Percentiles rank a stretch among this genome's conserved stretches.
Evolutionary conservation across 2,329 filamentous ascomycete species (phyloP).

Genomic region (Ophiostoma australiae): DNA sequence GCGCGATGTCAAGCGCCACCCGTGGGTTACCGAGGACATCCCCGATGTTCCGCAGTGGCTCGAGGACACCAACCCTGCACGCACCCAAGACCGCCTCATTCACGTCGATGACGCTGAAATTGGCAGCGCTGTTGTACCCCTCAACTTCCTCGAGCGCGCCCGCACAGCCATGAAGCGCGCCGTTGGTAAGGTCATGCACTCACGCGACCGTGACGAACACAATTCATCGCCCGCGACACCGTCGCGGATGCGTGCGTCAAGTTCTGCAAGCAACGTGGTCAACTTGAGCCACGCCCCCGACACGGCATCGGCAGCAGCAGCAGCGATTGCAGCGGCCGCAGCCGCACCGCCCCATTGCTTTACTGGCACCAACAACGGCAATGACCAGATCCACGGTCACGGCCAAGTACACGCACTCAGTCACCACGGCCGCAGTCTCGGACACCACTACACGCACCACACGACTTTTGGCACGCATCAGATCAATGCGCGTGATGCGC

Average conservation of each 20-base stretch:
- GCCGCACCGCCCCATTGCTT: constrained; percentile 1
- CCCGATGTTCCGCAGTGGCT: constrained; percentile 74
- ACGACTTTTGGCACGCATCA: constrained; percentile 26
- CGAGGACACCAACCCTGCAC: constrained; percentile 85
- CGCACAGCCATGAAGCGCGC: constrained; percentile 70
- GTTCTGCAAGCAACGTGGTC: constrained; percentile 56
- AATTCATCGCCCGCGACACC: neutral
- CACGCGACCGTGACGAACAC: constrained; percentile 53
- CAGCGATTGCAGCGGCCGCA: constrained; percentile 4
- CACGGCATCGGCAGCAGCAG: constrained; percentile 29
- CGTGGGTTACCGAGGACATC: constrained; percentile 80
- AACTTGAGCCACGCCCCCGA: constrained; percentile 42
- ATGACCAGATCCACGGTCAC: constrained; percentile 19
- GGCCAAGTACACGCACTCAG: constrained; percentile 19
- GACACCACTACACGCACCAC: constrained; percentile 44
- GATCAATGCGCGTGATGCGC: constrained; percentile 41
- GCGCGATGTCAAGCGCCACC: constrained; percentile 87
- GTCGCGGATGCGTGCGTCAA: constrained; percentile 52
- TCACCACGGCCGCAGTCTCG: constrained; percentile 21
- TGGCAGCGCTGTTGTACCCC: constrained; percentile 80
- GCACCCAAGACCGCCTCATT: constrained; percentile 76
- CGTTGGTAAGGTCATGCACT: constrained; percentile 59
- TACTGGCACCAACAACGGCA: constrained; percentile 9
- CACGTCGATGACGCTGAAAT: constrained; percentile 89
- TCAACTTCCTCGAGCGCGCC: constrained; percentile 80